These are phyloP conservation scores for Pseudogymnoascus sp. DNA, from an alignment of 2,329 filamentous ascomycete species.

Conservation along the genomic window DNA sequence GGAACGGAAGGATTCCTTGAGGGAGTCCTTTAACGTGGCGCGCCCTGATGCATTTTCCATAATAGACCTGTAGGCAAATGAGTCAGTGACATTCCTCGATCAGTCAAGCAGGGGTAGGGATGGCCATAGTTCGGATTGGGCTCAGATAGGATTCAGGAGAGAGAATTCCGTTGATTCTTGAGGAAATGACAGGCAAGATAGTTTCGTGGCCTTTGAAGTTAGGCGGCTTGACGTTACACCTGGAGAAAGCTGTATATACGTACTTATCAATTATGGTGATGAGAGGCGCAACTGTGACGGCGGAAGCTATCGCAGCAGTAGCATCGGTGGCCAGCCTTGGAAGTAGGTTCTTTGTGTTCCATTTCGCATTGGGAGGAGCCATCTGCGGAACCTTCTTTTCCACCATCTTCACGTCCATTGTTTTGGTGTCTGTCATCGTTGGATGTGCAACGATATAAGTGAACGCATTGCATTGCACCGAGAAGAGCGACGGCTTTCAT, in stretches of 20 bases:
- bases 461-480: background rate
- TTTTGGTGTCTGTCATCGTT: background rate
- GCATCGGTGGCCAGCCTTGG: constrained; percentile 61
- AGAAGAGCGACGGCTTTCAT: background rate
- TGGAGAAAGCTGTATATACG: constrained; percentile 18
- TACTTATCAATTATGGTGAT: constrained; percentile 86
- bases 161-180: background rate
- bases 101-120: background rate
- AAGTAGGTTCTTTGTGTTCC: constrained; percentile 71
- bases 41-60: constrained; percentile 75
- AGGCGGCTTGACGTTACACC: background rate
- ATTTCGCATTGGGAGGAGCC: constrained; percentile 31
- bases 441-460: background rate
- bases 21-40: constrained; percentile 48
- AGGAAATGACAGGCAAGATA: constrained; percentile 8
- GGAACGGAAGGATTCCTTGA: constrained; percentile 49
- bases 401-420: background rate
- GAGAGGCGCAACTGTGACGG: constrained; percentile 69
- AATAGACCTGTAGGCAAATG: constrained; percentile 48
- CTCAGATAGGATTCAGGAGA: background rate
- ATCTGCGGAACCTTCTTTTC: background rate
- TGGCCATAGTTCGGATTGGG: background rate
- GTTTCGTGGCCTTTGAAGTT: background rate
- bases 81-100: constrained; percentile 1
- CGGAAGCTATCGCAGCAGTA: constrained; percentile 62